Base-by-base conservation (phyloP, 2,329 filamentous ascomycete species). In the Sordariomycetes sp. region DNA sequence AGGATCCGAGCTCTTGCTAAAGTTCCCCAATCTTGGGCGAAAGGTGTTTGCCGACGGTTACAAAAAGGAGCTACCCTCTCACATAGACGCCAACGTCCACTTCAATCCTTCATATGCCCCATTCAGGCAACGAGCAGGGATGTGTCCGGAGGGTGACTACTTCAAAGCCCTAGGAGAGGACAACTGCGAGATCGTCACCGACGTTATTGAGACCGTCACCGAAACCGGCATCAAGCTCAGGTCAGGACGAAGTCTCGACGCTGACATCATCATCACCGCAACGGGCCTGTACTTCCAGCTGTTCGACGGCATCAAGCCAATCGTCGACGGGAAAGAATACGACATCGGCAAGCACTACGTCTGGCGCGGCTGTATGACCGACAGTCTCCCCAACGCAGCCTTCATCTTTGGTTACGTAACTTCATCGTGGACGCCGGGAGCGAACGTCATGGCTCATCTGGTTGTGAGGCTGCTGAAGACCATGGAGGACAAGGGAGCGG, bases 121-220 rank as follows among this genome's bases (percentile, higher is more conserved):
- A 0, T 79, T 81, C 70, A 70, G 84, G 32, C 83, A 92, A 53
- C 73, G 84, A 1, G 59, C 88, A n/a, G 87, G 83, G 45, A 57
- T 84, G 35, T 76, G 53, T 15, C 65, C 63, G 0, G 59, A 66
- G 32, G 66, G 62, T 4, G 69, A 75, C 45, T 74, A 73, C 44
- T 72, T 63, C 49, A 46, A 59, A 19, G 56, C 61, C 1, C 45
- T 72, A 1, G 54, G 53, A 26, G 47, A 46, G 1, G 52, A 52
- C 2, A 66, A 65, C 31, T 51, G 53, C 2, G 46, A 57, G 16
- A 47, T 72, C 7, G 59, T 66, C 1, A 72, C 69, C 0, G 68
- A 63, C 35, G 55, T 44, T 6, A 71, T 77, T 44, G 53, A 64
- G 18, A 61, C 54, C 0, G 61, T 72, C 8, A 70, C 64, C 0